These are phyloP conservation scores for Gloeostereum incarnatum DNA, from an alignment of 768 basidiomycete genomes.

Conservation along the genomic window DNA sequence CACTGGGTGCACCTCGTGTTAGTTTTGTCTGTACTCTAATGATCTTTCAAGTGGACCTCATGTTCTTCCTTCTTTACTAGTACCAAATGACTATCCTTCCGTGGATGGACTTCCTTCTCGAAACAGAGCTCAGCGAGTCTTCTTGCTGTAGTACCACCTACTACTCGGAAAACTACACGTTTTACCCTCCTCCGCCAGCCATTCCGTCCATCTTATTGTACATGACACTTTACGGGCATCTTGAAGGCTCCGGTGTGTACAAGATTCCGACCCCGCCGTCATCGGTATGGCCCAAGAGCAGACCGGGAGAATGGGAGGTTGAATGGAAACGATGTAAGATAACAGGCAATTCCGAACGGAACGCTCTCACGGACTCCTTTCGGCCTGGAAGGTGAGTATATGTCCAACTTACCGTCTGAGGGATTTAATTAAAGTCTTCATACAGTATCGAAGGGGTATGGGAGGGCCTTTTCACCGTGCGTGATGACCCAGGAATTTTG, in stretches of 20 bases:
- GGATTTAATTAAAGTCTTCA: conserved; percentile 3
- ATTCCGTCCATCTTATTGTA: conserved; percentile 67
- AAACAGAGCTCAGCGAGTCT: too few species aligned
- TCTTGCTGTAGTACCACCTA: too few species aligned
- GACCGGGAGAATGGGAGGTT: conserved; percentile 64
- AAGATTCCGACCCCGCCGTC: conserved; percentile 24
- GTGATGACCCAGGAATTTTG: conserved; percentile 12
- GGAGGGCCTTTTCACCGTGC: conserved; percentile 73
- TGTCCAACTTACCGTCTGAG: conserved; percentile 1
- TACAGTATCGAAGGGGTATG: conserved; percentile 63
- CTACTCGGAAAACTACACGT: conserved; percentile 33
- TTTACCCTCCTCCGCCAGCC: conserved; percentile 54
- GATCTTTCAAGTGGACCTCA: too few species aligned
- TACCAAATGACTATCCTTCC: conserved; percentile 48
- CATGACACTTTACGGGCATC: conserved; percentile 49
- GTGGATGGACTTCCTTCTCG: conserved; percentile 50
- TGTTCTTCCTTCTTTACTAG: conserved; percentile 23
- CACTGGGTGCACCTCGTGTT: conserved; percentile 58
- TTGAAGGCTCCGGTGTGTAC: too few species aligned
- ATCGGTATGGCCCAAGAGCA: too few species aligned
- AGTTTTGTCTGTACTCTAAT: conserved; percentile 21
- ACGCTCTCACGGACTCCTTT: conserved; percentile 36
- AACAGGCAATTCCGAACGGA: conserved; percentile 21
- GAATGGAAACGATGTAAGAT: conserved; percentile 58
- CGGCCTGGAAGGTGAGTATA: conserved; percentile 46